Percentiles rank a stretch among this genome's conserved stretches.
These are phyloP conservation scores for Diplodia intermedia DNA, from an alignment of 2,329 filamentous ascomycete genomes.

Conservation along the genomic window DNA sequence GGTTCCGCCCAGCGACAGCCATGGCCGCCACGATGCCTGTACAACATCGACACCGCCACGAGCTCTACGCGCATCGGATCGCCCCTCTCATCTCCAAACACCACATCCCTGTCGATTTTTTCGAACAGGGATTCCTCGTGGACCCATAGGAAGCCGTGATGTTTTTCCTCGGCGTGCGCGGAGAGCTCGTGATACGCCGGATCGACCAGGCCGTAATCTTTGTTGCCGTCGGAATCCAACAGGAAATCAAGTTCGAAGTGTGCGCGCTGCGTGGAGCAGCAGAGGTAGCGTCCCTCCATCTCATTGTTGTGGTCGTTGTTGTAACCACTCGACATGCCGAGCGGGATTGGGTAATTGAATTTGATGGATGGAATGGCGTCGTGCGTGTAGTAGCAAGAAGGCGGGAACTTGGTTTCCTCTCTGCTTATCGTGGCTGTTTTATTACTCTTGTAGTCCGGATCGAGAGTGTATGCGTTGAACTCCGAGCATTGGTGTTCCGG, in stretches of 20 bases:
- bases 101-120: not conserved
- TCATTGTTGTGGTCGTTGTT: too few species aligned
- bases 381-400: not conserved
- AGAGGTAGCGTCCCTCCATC: not conserved
- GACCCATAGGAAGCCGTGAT: not conserved
- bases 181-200: not conserved
- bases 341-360: conserved; percentile 1
- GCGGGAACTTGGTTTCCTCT: not conserved
- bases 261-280: not conserved
- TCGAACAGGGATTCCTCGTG: not conserved
- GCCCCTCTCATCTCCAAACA: not conserved
- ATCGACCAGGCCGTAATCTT: not conserved
- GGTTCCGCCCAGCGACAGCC: not conserved
- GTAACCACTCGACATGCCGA: not conserved
- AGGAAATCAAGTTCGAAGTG: not conserved
- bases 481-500: not conserved
- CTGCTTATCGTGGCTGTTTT: not conserved
- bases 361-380: not conserved
- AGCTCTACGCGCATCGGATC: not conserved
- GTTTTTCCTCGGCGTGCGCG: too few species aligned
- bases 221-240: not conserved
- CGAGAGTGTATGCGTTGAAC: not conserved
- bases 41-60: conserved; percentile 5
- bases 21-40: not conserved
- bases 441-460: not conserved